phyloP scores from a whole-genome alignment of 108 stramenopile species.

The Licmophora abbreviata region DNA sequence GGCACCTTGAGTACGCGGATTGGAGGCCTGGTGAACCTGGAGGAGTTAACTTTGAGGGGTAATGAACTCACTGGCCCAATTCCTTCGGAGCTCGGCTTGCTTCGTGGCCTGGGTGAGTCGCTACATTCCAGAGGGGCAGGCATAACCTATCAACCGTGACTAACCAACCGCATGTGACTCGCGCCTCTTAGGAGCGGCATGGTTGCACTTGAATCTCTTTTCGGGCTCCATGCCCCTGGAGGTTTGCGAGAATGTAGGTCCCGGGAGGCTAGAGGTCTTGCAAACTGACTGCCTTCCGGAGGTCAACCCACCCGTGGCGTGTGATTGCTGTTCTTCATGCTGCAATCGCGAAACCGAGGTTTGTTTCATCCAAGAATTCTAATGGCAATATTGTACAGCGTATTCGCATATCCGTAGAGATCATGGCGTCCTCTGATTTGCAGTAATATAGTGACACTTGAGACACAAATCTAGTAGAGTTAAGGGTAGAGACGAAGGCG shows the following conservation, averaged over 20 bases:
- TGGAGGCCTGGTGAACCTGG: slow-evolving; percentile 17
- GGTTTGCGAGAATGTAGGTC: not conserved
- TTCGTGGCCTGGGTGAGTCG: not conserved
- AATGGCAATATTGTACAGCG: no score
- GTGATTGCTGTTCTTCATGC: slow-evolving; percentile 2
- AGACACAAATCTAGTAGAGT: no score
- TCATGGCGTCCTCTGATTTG: no score
- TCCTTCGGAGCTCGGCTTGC: slow-evolving; percentile 27
- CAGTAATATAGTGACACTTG: no score
- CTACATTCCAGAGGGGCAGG: not conserved
- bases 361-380: slow-evolving; percentile 3
- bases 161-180: slow-evolving; percentile 1
- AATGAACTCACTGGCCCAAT: slow-evolving; percentile 41
- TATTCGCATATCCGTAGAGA: no score
- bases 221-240: not conserved
- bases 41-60: slow-evolving; percentile 6
- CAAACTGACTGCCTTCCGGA: slow-evolving; percentile 1
- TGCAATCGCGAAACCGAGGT: slow-evolving; percentile 2
- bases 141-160: slow-evolving; percentile 1
- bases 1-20: slow-evolving; percentile 36
- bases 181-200: not conserved
- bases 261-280: not conserved
- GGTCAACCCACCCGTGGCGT: not conserved
- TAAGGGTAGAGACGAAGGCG: no score
- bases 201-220: slow-evolving; percentile 1